Conservation (phyloP, 805 yeast species). For the Kuraishia hungarica region DNA sequence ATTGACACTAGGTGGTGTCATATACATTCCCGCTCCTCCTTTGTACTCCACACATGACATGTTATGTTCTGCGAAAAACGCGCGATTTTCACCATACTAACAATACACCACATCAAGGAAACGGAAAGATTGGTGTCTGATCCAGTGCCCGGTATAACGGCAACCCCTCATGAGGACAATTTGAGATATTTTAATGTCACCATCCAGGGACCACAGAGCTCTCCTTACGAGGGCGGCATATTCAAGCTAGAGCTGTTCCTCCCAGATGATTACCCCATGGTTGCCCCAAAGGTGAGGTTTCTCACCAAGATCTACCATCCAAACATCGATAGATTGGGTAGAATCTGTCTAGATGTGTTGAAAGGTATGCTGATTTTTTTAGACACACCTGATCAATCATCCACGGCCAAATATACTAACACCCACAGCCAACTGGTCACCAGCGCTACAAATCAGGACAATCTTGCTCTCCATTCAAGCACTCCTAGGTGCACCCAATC, state of each 20-base stretch:
- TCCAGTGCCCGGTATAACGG: conserved; percentile 94
- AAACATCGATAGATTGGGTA: conserved; percentile 88
- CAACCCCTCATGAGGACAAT: conserved; percentile 90
- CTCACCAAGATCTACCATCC: conserved; percentile 94
- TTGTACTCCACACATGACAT: no score
- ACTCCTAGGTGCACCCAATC: conserved; percentile 89
- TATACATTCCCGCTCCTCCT: background rate
- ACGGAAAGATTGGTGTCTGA: conserved; percentile 88
- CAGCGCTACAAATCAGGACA: conserved; percentile 93
- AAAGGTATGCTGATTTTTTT: conserved; percentile 33
- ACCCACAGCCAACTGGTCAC: conserved; percentile 77
- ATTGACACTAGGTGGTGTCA: background rate
- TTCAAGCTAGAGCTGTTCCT: conserved; percentile 80
- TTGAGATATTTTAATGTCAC: conserved; percentile 87
- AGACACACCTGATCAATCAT: background rate
- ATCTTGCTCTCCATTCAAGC: conserved; percentile 89
- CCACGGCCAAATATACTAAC: background rate
- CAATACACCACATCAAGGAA: conserved; percentile 39
- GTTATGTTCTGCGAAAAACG: no score
- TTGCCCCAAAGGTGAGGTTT: conserved; percentile 93
- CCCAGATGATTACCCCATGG: conserved; percentile 98
- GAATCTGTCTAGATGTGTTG: conserved; percentile 91
- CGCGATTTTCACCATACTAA: conserved; percentile 1
- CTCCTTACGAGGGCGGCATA: conserved; percentile 80
- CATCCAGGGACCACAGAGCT: conserved; percentile 83